Conservation (phyloP, 225 moss, liverwort and hornwort species). For the Bryum argenteum region DNA sequence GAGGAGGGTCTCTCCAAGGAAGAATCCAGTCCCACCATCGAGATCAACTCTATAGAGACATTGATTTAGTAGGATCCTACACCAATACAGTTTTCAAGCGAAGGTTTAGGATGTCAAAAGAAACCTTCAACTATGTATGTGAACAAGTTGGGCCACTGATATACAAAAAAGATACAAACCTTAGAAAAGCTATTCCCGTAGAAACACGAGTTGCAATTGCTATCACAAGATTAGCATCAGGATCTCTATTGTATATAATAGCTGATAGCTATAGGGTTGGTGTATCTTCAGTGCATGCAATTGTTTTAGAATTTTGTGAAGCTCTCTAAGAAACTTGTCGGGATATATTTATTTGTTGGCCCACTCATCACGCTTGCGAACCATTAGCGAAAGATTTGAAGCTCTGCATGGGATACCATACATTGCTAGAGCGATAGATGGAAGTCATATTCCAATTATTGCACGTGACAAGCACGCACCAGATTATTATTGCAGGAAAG, state of each 20-base stretch:
- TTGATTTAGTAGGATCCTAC: not conserved
- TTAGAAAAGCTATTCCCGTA: not conserved
- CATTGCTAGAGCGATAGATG: not conserved
- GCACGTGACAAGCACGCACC: not conserved
- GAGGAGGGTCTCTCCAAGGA: too few species aligned
- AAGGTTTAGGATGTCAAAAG: not conserved
- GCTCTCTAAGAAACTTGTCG: not conserved
- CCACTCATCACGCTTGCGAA: not conserved
- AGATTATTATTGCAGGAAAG: not conserved
- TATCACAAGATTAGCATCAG: not conserved
- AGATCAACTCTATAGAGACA: rapidly evolving
- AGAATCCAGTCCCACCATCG: not conserved
- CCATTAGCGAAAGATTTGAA: not conserved
- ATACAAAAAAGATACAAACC: not conserved
- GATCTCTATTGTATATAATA: not conserved
- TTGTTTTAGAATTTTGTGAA: not conserved
- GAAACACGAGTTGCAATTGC: not conserved
- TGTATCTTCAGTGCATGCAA: not conserved
- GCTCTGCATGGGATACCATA: too few species aligned
- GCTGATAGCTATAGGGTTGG: not conserved
- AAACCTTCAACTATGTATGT: not conserved
- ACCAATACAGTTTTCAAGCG: not conserved
- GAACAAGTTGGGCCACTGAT: not conserved
- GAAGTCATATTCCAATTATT: not conserved
- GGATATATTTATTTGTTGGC: not conserved